Conservation (phyloP, 2,329 filamentous ascomycete species). For the Cercospora zeina region DNA sequence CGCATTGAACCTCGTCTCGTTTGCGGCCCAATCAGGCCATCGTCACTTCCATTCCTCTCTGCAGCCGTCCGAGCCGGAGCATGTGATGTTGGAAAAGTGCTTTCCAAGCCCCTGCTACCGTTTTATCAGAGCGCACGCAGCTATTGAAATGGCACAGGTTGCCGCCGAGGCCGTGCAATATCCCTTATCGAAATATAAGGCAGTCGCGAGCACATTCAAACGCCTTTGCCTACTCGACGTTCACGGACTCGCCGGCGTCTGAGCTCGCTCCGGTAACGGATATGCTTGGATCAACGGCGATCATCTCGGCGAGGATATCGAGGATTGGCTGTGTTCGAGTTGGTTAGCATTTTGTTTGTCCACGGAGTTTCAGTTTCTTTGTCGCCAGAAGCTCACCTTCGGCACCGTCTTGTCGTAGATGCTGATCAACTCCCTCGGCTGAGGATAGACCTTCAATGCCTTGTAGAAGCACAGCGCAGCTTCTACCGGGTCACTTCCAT, state of each 20-base stretch:
- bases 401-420: slow-evolving; percentile 99
- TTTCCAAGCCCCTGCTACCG: background rate
- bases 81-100: background rate
- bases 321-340: slow-evolving; percentile 68
- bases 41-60: background rate
- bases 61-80: background rate
- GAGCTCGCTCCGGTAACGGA: slow-evolving; percentile 36
- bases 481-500: slow-evolving; percentile 77
- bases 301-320: slow-evolving; percentile 96
- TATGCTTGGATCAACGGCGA: slow-evolving; percentile 77
- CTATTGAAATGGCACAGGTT: background rate
- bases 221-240: slow-evolving; percentile 34
- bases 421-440: slow-evolving; percentile 84
- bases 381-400: slow-evolving; percentile 63
- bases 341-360: slow-evolving; percentile 23
- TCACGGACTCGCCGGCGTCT: slow-evolving; percentile 34
- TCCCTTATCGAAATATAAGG: background rate
- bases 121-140: background rate
- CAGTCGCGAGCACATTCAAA: background rate
- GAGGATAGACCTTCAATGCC: slow-evolving; percentile 96
- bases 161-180: background rate
- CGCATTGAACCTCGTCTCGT: background rate
- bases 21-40: background rate
- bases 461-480: slow-evolving; percentile 96
- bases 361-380: background rate